Evolutionary conservation across 352 stramenopile genomes (phyloP).

Genomic region (Phytophthora tubulina): DNA sequence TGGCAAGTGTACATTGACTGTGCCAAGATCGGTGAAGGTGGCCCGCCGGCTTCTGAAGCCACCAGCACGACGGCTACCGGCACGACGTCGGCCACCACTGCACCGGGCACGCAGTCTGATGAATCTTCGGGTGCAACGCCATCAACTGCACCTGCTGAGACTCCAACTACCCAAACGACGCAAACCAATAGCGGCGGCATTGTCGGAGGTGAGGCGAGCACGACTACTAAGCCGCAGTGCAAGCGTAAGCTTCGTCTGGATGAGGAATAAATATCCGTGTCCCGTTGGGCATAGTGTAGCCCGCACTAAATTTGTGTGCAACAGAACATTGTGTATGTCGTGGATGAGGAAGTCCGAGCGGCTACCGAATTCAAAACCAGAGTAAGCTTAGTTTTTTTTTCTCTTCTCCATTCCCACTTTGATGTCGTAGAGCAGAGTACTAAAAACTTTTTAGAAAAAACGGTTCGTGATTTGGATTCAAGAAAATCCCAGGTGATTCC

Average conservation of each 20-base stretch:
- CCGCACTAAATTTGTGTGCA: background rate
- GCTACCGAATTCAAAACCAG: too few species aligned
- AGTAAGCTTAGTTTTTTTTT: too few species aligned
- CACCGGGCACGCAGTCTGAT: background rate
- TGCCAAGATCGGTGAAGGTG: conserved; percentile 32
- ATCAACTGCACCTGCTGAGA: background rate
- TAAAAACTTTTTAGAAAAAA: too few species aligned
- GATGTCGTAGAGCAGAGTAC: too few species aligned
- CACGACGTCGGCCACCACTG: background rate
- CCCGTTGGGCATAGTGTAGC: background rate
- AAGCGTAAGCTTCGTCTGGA: conserved; percentile 10
- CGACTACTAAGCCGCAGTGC: conserved; percentile 6
- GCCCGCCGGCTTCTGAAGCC: conserved; percentile 3
- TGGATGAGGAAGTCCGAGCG: too few species aligned
- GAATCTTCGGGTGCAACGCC: background rate
- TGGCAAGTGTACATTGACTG: conserved; percentile 39
- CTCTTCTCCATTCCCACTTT: too few species aligned
- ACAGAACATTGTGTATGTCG: background rate
- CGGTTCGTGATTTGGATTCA: too few species aligned
- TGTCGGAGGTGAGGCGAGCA: conserved; percentile 5
- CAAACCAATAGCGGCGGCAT: background rate
- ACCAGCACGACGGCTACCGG: background rate
- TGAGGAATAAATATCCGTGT: background rate
- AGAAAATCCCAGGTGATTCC: too few species aligned
- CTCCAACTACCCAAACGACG: background rate